Evolutionary conservation across 352 stramenopile genomes (phyloP).

Genomic region (Phytophthora rubi): DNA sequence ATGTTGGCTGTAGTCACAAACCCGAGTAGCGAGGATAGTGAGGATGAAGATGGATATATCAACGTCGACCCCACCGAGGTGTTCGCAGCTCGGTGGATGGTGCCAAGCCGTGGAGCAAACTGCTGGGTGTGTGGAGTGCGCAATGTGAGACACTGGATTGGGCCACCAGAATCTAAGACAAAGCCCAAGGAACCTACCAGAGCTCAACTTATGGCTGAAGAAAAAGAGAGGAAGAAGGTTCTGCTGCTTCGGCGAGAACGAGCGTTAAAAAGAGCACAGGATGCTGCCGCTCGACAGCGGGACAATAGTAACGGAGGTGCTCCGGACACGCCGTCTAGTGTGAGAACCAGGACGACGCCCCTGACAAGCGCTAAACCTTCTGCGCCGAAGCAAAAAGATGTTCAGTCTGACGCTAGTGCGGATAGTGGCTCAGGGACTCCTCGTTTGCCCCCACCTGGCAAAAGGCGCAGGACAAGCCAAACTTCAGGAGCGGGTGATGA

Average conservation of each 20-base stretch:
- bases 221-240: slow-evolving; percentile 25
- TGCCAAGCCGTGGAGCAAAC: slow-evolving; percentile 53
- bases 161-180: slow-evolving; percentile 45
- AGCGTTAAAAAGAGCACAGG: slow-evolving; percentile 18
- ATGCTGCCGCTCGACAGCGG: slow-evolving; percentile 11
- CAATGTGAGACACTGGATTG: slow-evolving; percentile 72
- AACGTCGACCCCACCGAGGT: slow-evolving; percentile 75
- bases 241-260: slow-evolving; percentile 23
- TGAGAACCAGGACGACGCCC: slow-evolving; percentile 19
- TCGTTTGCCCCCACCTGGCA: slow-evolving; percentile 11
- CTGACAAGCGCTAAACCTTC: slow-evolving; percentile 17
- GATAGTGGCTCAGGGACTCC: slow-evolving; percentile 3
- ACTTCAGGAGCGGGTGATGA: slow-evolving; percentile 27
- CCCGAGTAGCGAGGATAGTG: slow-evolving; percentile 62
- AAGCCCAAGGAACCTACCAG: slow-evolving; percentile 20
- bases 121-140: slow-evolving; percentile 85
- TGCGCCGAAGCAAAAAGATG: slow-evolving; percentile 10
- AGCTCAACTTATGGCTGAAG: slow-evolving; percentile 18
- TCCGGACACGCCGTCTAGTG: slow-evolving; percentile 15
- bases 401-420: slow-evolving; percentile 14
- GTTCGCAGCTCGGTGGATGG: slow-evolving; percentile 76
- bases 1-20: slow-evolving; percentile 84
- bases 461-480: slow-evolving; percentile 19
- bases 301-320: slow-evolving; percentile 3
- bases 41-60: slow-evolving; percentile 62